phyloP scores from a whole-genome alignment of 305 asterid species.

The Ilex paraguariensis region DNA sequence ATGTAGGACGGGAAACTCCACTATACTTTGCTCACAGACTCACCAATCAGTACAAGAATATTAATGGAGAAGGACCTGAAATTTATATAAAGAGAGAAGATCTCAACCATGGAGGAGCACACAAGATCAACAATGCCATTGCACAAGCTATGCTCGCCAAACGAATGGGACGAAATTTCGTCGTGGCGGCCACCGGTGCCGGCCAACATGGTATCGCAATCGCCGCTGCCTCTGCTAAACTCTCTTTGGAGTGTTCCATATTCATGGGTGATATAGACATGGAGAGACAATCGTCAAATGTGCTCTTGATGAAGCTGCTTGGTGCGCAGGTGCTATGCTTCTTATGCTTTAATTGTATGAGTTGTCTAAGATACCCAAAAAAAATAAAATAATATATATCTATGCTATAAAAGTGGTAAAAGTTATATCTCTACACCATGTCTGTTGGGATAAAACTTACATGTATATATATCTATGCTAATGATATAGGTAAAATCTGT shows the following conservation, averaged over 20 bases:
- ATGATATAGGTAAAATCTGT: conserved; percentile 37
- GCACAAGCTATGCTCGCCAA: conserved; percentile 1
- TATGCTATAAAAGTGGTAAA: background rate
- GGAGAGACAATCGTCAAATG: background rate
- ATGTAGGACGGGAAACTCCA: background rate
- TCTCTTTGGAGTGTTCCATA: background rate
- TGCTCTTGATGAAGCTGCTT: background rate
- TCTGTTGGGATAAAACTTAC: background rate
- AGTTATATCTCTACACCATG: too few species aligned
- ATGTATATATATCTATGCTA: background rate
- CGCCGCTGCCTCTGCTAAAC: background rate
- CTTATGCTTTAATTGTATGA: too few species aligned
- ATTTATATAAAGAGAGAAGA: background rate
- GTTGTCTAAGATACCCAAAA: background rate
- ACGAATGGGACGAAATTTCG: background rate
- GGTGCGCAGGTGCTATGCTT: background rate
- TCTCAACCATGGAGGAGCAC: conserved; percentile 1
- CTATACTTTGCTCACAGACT: background rate
- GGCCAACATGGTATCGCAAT: conserved; percentile 1
- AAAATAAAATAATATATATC: too few species aligned
- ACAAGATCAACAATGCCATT: conserved; percentile 3
- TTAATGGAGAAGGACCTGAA: background rate
- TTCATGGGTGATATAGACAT: background rate
- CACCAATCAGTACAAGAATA: background rate
- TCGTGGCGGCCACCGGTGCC: background rate